Conservation (phyloP, 2,329 filamentous ascomycete species). For the Diaporthe velutina region DNA sequence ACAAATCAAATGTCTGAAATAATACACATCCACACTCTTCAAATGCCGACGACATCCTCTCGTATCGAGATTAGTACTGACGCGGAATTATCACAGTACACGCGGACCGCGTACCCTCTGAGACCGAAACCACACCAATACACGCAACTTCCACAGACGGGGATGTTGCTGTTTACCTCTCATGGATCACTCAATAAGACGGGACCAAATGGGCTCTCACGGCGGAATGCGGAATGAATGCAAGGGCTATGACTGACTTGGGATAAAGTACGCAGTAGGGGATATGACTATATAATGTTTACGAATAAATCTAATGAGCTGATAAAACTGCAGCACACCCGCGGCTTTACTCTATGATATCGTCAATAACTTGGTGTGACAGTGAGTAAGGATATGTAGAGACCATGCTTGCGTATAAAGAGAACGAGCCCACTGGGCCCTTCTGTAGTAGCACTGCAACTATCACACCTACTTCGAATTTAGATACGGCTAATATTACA, state of each 20-base stretch:
- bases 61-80: background rate
- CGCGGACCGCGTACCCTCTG: background rate
- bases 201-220: background rate
- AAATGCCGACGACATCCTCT: too few species aligned
- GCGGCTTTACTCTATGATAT: too few species aligned
- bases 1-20: background rate
- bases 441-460: too few species aligned
- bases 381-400: too few species aligned
- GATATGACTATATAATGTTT: background rate
- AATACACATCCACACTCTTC: background rate
- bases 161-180: constrained; percentile 7
- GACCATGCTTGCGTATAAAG: too few species aligned
- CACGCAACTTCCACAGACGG: background rate
- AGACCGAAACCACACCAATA: background rate
- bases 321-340: background rate
- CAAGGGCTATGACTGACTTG: background rate
- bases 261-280: background rate
- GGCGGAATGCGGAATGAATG: background rate
- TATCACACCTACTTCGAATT: too few species aligned
- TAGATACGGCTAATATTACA: too few species aligned
- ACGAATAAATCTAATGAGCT: background rate
- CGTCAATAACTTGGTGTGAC: background rate
- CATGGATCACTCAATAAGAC: constrained; percentile 8
- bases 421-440: too few species aligned
- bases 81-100: background rate